These are phyloP conservation scores for Golubevia sp. DNA, from an alignment of 1,284 basidiomycete species.

Conservation along the genomic window DNA sequence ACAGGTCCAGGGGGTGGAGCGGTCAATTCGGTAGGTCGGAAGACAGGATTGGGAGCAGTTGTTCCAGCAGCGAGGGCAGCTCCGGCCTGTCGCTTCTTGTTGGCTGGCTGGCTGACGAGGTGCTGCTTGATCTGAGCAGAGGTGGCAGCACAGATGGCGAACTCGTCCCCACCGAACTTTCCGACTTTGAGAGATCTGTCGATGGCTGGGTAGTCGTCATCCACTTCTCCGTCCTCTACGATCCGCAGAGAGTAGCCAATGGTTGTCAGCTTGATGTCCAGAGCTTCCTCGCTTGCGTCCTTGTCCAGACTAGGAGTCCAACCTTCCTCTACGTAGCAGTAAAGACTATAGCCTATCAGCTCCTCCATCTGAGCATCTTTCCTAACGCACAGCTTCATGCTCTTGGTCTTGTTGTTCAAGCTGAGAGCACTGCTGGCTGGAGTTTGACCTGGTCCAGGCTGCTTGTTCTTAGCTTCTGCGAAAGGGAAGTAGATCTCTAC, in stretches of 20 bases:
- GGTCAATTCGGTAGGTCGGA: too few relatives aligned
- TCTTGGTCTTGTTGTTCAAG: conserved; percentile 21
- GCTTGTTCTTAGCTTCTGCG: conserved; percentile 17
- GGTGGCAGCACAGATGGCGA: conserved; percentile 47
- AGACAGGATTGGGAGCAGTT: too few relatives aligned
- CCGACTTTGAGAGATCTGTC: conserved; percentile 44
- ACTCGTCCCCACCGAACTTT: conserved; percentile 55
- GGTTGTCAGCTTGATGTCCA: conserved; percentile 27
- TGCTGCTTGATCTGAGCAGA: conserved; percentile 36
- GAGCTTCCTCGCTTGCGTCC: conserved; percentile 12
- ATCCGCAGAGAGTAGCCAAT: conserved; percentile 52
- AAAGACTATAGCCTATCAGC: conserved; percentile 54
- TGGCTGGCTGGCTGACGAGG: conserved; percentile 1
- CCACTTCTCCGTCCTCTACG: conserved; percentile 57
- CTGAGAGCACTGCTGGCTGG: conserved; percentile 26
- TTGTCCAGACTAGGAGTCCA: conserved; percentile 33
- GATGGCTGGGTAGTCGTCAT: conserved; percentile 57
- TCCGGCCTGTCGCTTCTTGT: too few relatives aligned
- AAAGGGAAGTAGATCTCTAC: conserved; percentile 54
- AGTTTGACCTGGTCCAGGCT: conserved; percentile 8
- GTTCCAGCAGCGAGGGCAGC: too few relatives aligned
- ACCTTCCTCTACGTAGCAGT: conserved; percentile 42
- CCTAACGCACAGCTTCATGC: conserved; percentile 44
- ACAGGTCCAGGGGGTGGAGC: too few relatives aligned
- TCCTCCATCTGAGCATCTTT: conserved; percentile 57